These are phyloP conservation scores for Zopfia rhizophila DNA, from an alignment of 2,329 filamentous ascomycete genomes.

Conservation along the genomic window DNA sequence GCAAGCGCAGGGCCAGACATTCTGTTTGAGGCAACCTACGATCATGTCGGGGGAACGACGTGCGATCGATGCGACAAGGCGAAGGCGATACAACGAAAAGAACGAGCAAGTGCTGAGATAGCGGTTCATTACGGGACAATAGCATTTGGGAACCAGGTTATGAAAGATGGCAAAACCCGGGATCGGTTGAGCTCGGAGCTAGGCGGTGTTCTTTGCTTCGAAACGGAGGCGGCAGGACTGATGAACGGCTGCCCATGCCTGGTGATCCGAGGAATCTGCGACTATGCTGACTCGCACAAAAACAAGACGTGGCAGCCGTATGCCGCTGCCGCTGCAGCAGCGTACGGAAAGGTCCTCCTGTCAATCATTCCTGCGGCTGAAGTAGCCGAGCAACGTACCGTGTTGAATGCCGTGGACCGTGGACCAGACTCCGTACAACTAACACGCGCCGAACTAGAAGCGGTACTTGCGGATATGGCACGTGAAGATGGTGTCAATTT, in stretches of 20 bases:
- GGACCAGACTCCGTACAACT: too few species aligned
- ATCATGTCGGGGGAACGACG: slow-evolving; percentile 20
- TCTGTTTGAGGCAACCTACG: slow-evolving; percentile 27
- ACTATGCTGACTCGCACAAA: slow-evolving; percentile 20
- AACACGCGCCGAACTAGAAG: too few species aligned
- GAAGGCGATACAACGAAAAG: too few species aligned
- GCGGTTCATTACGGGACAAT: slow-evolving; percentile 19
- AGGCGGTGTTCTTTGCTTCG: slow-evolving; percentile 15
- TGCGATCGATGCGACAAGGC: slow-evolving; percentile 21
- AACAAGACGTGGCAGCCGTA: slow-evolving; percentile 5
- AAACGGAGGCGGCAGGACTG: slow-evolving; percentile 5
- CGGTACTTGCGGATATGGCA: neutral
- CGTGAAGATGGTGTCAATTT: neutral
- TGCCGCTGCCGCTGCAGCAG: slow-evolving; percentile 13
- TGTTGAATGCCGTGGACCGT: too few species aligned
- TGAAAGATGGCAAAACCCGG: slow-evolving; percentile 14
- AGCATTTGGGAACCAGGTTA: slow-evolving; percentile 19
- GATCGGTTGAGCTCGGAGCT: slow-evolving; percentile 18
- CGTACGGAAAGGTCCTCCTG: slow-evolving; percentile 12
- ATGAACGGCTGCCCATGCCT: too few species aligned
- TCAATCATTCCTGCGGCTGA: too few species aligned
- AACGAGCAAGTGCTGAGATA: too few species aligned
- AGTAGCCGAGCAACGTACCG: too few species aligned
- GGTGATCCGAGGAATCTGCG: slow-evolving; percentile 16
- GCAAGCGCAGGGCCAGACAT: too few species aligned